These are phyloP conservation scores for Echeveria elegans DNA, from an alignment of 164 flowering plant species.

Conservation along the genomic window DNA sequence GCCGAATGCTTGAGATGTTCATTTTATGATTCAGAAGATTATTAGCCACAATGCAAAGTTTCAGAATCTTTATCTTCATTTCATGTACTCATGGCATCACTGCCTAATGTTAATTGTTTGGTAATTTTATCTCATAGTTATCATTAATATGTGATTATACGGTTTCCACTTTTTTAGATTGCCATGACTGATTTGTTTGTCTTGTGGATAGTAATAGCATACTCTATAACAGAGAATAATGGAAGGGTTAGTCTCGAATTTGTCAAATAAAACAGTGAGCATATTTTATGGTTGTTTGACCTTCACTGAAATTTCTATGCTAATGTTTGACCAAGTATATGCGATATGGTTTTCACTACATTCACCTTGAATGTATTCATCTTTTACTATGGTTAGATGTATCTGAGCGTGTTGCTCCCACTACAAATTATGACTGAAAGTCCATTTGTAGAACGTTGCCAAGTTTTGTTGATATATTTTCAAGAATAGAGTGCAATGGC, in stretches of 20 bases:
- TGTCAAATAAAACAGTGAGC: background rate
- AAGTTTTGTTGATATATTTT: no score
- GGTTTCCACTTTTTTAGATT: background rate
- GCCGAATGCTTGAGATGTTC: no score
- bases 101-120: no score
- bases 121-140: background rate
- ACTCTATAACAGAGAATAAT: background rate
- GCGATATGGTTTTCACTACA: background rate
- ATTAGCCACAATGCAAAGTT: no score
- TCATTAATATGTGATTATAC: background rate
- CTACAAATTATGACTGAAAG: no score
- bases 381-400: background rate
- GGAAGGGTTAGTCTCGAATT: background rate
- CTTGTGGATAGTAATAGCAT: background rate
- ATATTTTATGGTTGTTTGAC: background rate
- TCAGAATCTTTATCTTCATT: no score
- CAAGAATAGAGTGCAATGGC: no score
- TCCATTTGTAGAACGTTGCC: no score
- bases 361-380: background rate
- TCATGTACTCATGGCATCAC: background rate
- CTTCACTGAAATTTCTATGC: background rate
- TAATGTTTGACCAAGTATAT: background rate
- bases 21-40: no score
- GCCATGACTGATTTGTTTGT: background rate
- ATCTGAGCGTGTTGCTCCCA: no score